Evolutionary conservation across 2,329 filamentous ascomycete genomes (phyloP).

Genomic region (Arthrobotrys sinensis): DNA sequence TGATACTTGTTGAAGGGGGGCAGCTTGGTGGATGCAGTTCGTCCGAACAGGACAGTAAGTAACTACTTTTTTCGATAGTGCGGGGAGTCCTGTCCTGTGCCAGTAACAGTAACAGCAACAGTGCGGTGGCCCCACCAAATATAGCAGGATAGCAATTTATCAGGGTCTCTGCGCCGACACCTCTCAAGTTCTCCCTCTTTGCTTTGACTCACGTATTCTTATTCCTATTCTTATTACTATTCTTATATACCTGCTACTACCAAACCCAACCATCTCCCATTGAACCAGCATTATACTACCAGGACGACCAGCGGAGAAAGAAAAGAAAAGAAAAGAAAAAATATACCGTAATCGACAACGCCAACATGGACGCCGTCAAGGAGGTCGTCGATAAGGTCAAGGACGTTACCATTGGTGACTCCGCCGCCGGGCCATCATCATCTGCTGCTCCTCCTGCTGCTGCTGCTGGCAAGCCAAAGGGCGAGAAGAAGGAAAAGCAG

Average conservation of each 20-base stretch:
- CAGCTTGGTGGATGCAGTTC: too few relatives aligned
- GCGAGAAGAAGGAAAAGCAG: conserved; percentile 72
- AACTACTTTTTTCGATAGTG: too few relatives aligned
- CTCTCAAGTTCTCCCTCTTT: neutral
- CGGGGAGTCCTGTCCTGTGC: too few relatives aligned
- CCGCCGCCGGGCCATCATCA: conserved; percentile 67
- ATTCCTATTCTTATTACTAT: too few relatives aligned
- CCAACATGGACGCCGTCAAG: conserved; percentile 67
- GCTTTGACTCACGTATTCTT: neutral
- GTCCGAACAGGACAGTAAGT: too few relatives aligned
- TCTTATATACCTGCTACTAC: too few relatives aligned
- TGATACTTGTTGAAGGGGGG: too few relatives aligned
- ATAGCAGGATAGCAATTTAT: neutral
- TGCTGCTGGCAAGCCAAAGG: conserved; percentile 66
- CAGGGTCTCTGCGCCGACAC: neutral
- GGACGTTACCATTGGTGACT: conserved; percentile 73
- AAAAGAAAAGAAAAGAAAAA: neutral
- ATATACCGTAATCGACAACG: conserved; percentile 59
- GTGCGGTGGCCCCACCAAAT: conserved; percentile 16
- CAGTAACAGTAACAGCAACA: too few relatives aligned
- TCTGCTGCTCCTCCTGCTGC: conserved; percentile 15
- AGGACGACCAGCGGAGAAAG: too few relatives aligned
- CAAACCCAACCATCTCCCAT: too few relatives aligned
- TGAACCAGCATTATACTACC: too few relatives aligned
- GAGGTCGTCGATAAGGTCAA: conserved; percentile 74